Evolutionary conservation across 345 rosid species (phyloP).

Genomic region (Sonneratia caseolaris): DNA sequence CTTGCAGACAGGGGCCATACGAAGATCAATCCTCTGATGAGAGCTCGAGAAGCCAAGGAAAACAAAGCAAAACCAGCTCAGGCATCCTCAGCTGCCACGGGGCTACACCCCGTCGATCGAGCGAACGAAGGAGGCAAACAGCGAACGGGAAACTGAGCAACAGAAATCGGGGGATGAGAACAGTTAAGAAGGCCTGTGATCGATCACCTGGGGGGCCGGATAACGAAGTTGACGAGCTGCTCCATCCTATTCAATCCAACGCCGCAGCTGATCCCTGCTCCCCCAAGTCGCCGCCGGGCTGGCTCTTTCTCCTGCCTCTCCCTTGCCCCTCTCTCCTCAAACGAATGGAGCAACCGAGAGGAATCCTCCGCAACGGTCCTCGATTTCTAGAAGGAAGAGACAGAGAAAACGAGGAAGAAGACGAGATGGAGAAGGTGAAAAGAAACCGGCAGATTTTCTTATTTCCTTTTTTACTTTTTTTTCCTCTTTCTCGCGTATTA

Average conservation of each 20-base stretch:
- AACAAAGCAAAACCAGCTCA: neutral
- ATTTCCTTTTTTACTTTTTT: neutral
- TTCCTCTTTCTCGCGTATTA: neutral
- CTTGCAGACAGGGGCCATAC: neutral
- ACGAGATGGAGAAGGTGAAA: neutral
- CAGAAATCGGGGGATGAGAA: conserved; percentile 4
- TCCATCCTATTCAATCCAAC: conserved; percentile 37
- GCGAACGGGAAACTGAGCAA: neutral
- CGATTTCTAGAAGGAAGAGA: neutral
- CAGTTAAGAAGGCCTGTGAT: neutral
- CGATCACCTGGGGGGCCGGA: conserved; percentile 79
- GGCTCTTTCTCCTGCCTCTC: neutral
- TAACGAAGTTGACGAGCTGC: conserved; percentile 81
- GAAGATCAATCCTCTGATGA: neutral
- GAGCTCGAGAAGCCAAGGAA: neutral
- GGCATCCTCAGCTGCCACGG: neutral
- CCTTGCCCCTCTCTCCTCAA: neutral
- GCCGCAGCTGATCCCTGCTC: neutral
- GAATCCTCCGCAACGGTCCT: neutral
- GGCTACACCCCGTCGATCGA: neutral
- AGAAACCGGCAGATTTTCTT: neutral
- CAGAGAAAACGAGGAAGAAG: neutral
- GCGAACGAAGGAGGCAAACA: neutral
- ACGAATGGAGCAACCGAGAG: neutral
- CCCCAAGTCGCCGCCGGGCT: neutral